Base-by-base conservation (phyloP, 1,139 yeast genomes). In the Kodamaea derodonti region DNA sequence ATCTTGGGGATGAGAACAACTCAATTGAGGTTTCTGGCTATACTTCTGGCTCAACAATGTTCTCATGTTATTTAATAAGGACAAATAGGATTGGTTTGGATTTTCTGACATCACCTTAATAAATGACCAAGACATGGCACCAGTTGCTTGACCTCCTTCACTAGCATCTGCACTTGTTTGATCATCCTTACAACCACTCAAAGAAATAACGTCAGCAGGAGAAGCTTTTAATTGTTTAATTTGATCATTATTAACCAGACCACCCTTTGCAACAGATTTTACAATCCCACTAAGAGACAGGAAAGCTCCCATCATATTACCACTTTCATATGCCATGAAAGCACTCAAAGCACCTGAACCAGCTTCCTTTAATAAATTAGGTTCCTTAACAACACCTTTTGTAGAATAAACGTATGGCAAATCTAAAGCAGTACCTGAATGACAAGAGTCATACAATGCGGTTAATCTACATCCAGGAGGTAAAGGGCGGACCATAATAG, bases 121-220 rank as follows among this genome's bases (percentile, higher is more conserved):
- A 52, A 90, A 88, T 1, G 97, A 84, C 72, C 83, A 87, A 33
- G 95, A 84, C 95, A 90, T 86, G 15, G 97, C 97, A 39, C 97
- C 97, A 0, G 95, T 87, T 29, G 84, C 79, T 29, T 62, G 64
- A 17, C 95, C 95, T 33, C 77, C 79, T 52, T 84, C 90, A 18
- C 66, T 67, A 1, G 97, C 84, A 57, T 87, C 96, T 4, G 96
- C 96, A 39, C 76, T 68, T 9, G 83, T 77, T 48, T 71, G 97
- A 40, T 81, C 78, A 60, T 90, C 97, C 60, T 86, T 87, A 52
- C 97, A 88, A 9, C 97, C 97, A 9, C 94, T 81, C 37, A 90
- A 69, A 60, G 84, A 77, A 24, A 90, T 77, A 26, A 85, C 90
- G 62, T 90, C 97, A 1, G 96, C 95, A 2, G 95, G 84, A 0